Evolutionary conservation across 148 eudicot genomes (phyloP), one percentile per base, ranked within the genome.

Genomic region (Vaccinium vitisidaea): DNA sequence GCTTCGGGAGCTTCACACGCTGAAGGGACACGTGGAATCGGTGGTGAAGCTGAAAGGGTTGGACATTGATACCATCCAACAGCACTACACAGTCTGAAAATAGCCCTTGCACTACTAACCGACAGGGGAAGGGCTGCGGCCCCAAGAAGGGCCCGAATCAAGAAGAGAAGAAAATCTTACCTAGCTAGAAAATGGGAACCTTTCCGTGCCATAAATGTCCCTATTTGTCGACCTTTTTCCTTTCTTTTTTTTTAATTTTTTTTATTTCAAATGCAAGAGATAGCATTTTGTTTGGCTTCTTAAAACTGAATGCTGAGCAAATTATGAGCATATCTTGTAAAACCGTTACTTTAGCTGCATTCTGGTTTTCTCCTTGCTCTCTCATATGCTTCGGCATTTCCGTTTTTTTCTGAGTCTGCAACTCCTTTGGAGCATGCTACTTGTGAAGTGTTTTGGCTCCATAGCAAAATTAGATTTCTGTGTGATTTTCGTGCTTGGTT

Each of bases 1-100:
- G 96, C 96, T 94, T 46, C 93, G 98, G n/a, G 98, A 94, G 91
- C 84, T 93, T 86, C 94, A 89, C 85, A 94, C 98, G n/a, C 95
- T 94, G 83, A 94, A 94, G 83, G 98, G 98, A 39, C 98, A 94
- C 61, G 98, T 94, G 6, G 98, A 94, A 89, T 94, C 98, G 0
- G 98, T 93, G 76, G 98, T 93, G 87, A 94, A 94, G 89, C 98
- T 94, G 55, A 94, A 94, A 88, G 98, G 98, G 59, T 90, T 94
- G 54, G 98, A 94, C 85, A 93, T 94, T 54, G 98, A 93, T 81
- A 93, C 94, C 77, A 94, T 94, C 89, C 91, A 93, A 77, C 98
- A 94, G 76, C 92, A 92, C 86, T 94, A 94, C 87, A 94, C 98
- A 54, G 93, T 94, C 59, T 94, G 89, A 93, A 75, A 49, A 59